These are phyloP conservation scores for Hymenochaete sp. DNA, from an alignment of 1,284 basidiomycete species.

Conservation along the genomic window DNA sequence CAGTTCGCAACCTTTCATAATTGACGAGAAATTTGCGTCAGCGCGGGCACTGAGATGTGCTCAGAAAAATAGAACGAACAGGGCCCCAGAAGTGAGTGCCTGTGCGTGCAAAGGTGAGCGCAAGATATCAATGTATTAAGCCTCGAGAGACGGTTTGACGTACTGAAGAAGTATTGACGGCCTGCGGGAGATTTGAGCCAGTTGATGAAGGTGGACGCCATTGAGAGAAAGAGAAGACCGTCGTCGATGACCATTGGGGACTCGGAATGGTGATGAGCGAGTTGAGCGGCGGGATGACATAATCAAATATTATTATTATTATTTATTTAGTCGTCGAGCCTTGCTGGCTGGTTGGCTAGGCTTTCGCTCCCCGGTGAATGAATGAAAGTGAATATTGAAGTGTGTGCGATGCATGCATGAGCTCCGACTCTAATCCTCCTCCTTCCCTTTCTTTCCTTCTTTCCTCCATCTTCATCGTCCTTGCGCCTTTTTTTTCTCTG, in stretches of 20 bases:
- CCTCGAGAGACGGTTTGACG: constrained; percentile 34
- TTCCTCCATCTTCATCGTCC: constrained; percentile 2
- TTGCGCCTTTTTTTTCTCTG: background rate
- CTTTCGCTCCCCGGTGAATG: too few species aligned
- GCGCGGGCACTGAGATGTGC: constrained; percentile 9
- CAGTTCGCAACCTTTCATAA: constrained; percentile 84
- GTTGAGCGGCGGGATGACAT: background rate
- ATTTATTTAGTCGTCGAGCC: too few species aligned
- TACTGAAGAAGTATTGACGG: constrained; percentile 90
- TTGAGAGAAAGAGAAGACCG: constrained; percentile 24
- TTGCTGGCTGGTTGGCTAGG: too few species aligned
- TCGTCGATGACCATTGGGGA: constrained; percentile 1
- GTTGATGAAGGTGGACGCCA: constrained; percentile 75
- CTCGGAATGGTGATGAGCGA: constrained; percentile 1
- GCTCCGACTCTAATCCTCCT: background rate
- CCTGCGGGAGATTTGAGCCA: constrained; percentile 87
- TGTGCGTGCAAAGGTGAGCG: constrained; percentile 27
- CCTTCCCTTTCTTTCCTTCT: constrained; percentile 8
- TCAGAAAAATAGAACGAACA: constrained; percentile 40
- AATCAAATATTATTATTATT: background rate
- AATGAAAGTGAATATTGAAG: too few species aligned
- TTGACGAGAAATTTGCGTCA: constrained; percentile 15
- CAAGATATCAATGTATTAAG: background rate
- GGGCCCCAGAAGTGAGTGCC: constrained; percentile 97
- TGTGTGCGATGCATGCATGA: too few species aligned